phyloP scores from a whole-genome alignment of 345 rosid species.

The Ailanthus altissimus region DNA sequence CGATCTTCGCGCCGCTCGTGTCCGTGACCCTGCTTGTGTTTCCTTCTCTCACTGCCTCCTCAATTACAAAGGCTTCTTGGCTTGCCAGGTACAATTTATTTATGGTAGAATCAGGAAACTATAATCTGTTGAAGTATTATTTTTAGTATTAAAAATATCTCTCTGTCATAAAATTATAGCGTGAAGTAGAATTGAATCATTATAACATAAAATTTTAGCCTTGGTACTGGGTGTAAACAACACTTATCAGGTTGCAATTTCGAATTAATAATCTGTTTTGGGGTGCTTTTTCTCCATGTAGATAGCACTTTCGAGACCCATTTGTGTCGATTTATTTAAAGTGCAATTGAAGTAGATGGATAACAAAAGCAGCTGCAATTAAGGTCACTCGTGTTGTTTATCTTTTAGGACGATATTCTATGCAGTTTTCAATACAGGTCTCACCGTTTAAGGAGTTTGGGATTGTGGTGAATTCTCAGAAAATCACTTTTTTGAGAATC shows the following conservation, averaged over 20 bases:
- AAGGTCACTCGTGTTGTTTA: neutral
- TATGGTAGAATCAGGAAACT: neutral
- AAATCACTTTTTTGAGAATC: too few relatives aligned
- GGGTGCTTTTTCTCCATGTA: neutral
- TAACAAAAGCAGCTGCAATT: neutral
- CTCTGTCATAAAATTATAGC: neutral
- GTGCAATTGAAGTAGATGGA: neutral
- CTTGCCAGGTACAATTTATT: constrained; percentile 65
- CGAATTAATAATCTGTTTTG: neutral
- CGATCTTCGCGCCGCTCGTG: constrained; percentile 84
- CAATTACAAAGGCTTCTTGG: constrained; percentile 93
- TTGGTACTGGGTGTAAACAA: neutral
- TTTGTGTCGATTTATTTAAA: too few relatives aligned
- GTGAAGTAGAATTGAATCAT: too few relatives aligned
- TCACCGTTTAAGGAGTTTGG: neutral
- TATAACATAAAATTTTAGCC: neutral
- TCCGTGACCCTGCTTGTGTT: constrained; percentile 91
- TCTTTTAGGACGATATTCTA: neutral
- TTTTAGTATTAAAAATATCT: neutral
- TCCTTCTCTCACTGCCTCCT: constrained; percentile 97
- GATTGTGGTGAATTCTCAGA: too few relatives aligned
- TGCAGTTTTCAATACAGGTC: neutral
- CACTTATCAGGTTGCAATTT: neutral
- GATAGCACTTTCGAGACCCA: neutral
- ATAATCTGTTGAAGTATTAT: neutral